A percentile compares a stretch with the other conserved stretches of the same genome.
Evolutionary conservation across 352 stramenopile species (phyloP).

Genomic region (Aphanomyces euteiches): DNA sequence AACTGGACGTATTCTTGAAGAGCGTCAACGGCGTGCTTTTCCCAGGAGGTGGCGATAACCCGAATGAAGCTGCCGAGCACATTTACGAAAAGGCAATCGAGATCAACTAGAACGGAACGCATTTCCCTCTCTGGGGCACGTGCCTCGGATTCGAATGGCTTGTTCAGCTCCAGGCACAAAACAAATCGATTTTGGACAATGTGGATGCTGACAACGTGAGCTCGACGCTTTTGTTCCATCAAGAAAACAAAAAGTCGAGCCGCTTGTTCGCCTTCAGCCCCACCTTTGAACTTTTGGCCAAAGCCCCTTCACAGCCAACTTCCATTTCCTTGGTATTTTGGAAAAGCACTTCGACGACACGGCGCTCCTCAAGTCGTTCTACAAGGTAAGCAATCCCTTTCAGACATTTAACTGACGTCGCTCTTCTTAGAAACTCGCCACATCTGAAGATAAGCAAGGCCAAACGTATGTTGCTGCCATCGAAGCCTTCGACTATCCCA

Average conservation of each 20-base stretch:
- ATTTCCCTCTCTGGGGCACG: constrained; percentile 74
- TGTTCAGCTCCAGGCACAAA: constrained; percentile 50
- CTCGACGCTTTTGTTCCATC: constrained; percentile 75
- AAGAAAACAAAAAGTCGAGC: constrained; percentile 40
- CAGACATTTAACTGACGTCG: neutral
- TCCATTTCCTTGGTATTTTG: constrained; percentile 65
- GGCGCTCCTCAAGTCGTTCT: constrained; percentile 51
- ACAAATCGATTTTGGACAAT: constrained; percentile 44
- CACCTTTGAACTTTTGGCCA: constrained; percentile 47
- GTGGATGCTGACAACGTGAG: constrained; percentile 82
- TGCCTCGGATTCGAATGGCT: constrained; percentile 82
- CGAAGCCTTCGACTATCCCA: constrained; percentile 75
- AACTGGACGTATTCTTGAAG: constrained; percentile 54
- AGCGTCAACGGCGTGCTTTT: constrained; percentile 74
- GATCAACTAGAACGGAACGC: constrained; percentile 58
- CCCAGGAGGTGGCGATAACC: constrained; percentile 47
- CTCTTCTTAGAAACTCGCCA: constrained; percentile 37
- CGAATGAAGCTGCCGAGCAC: constrained; percentile 55
- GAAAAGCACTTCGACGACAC: constrained; percentile 47
- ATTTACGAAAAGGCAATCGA: constrained; percentile 57
- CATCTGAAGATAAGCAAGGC: constrained; percentile 62
- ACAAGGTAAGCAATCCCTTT: constrained; percentile 37
- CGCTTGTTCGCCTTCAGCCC: constrained; percentile 45
- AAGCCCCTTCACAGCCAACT: constrained; percentile 70
- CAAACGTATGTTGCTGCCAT: constrained; percentile 83